Conservation (phyloP, 1,139 yeast species). For the Candida frijolesensis region DNA sequence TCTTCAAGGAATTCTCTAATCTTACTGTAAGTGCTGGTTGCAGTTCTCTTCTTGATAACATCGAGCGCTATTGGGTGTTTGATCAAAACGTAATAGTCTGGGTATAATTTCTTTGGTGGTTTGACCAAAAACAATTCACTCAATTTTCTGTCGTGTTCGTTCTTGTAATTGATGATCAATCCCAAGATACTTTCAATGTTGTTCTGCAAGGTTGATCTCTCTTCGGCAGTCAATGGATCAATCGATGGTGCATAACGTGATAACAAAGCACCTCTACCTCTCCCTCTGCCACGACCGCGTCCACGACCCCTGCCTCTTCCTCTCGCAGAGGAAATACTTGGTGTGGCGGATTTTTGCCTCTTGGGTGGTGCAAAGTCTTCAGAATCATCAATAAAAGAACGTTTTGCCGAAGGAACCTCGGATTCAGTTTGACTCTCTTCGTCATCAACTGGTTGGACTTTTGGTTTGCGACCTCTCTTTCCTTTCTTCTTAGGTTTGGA, state of each 20-base stretch:
- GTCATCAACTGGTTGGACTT: slow-evolving; percentile 14
- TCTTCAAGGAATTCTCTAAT: slow-evolving; percentile 70
- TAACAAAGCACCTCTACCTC: slow-evolving; percentile 31
- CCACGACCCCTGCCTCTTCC: slow-evolving; percentile 23
- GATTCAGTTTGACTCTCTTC: slow-evolving; percentile 15
- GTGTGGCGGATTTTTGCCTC: slow-evolving; percentile 33
- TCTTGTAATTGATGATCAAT: slow-evolving; percentile 43
- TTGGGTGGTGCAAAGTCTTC: slow-evolving; percentile 20
- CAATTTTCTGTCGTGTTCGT: slow-evolving; percentile 44
- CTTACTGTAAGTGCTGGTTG: slow-evolving; percentile 51
- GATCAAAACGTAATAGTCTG: slow-evolving; percentile 84
- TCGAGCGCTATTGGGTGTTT: slow-evolving; percentile 82
- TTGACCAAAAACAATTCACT: slow-evolving; percentile 66
- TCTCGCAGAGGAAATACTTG: slow-evolving; percentile 18
- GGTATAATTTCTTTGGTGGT: slow-evolving; percentile 75
- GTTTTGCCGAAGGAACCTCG: slow-evolving; percentile 11
- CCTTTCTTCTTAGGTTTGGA: slow-evolving; percentile 28
- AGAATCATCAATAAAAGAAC: slow-evolving; percentile 15
- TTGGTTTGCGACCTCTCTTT: slow-evolving; percentile 25
- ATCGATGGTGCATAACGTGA: slow-evolving; percentile 38
- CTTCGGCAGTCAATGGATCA: slow-evolving; percentile 44
- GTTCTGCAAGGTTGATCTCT: slow-evolving; percentile 44
- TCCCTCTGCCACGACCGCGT: slow-evolving; percentile 27
- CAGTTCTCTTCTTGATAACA: slow-evolving; percentile 61
- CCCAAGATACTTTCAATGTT: slow-evolving; percentile 46